These are phyloP conservation scores for Clitopilus hobsonii DNA, from an alignment of 768 basidiomycete species.

Conservation along the genomic window DNA sequence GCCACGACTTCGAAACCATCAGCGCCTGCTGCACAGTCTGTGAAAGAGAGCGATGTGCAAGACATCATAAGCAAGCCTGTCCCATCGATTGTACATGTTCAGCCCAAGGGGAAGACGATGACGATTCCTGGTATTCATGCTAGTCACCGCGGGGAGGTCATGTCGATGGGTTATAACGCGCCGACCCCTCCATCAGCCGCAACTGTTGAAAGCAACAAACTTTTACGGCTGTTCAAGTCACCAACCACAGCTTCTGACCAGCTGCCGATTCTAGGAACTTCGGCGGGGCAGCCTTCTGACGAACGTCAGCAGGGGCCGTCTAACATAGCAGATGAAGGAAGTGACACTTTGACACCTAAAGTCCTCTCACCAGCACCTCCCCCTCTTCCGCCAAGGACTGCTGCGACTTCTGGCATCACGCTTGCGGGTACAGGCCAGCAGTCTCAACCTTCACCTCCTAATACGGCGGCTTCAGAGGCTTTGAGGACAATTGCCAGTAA, in stretches of 20 bases:
- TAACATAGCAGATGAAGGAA: not conserved
- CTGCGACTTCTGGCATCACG: constrained; percentile 19
- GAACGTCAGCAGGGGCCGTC: not conserved
- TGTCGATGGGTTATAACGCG: constrained; percentile 78
- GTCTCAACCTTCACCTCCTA: constrained; percentile 14
- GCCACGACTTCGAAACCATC: constrained; percentile 17
- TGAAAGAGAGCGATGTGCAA: constrained; percentile 27
- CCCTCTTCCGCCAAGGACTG: constrained; percentile 45
- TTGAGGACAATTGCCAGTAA: constrained; percentile 53
- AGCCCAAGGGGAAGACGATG: constrained; percentile 80
- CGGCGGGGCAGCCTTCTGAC: constrained; percentile 2
- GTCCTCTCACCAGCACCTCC: constrained; percentile 33
- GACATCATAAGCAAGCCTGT: constrained; percentile 16
- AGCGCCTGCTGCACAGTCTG: constrained; percentile 30
- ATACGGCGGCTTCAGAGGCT: constrained; percentile 39
- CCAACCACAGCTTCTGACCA: constrained; percentile 24
- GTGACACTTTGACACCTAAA: constrained; percentile 7
- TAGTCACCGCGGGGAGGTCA: constrained; percentile 78
- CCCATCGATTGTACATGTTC: constrained; percentile 57
- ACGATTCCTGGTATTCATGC: constrained; percentile 85
- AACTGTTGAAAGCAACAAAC: constrained; percentile 27
- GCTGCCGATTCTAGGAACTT: constrained; percentile 7
- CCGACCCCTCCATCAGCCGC: constrained; percentile 29
- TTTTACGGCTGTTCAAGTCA: constrained; percentile 71
- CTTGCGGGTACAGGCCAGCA: constrained; percentile 22